Evolutionary conservation across 1,284 basidiomycete species (phyloP), one percentile per base, ranked within the genome.

Genomic region (Trichosporon coremiiforme): DNA sequence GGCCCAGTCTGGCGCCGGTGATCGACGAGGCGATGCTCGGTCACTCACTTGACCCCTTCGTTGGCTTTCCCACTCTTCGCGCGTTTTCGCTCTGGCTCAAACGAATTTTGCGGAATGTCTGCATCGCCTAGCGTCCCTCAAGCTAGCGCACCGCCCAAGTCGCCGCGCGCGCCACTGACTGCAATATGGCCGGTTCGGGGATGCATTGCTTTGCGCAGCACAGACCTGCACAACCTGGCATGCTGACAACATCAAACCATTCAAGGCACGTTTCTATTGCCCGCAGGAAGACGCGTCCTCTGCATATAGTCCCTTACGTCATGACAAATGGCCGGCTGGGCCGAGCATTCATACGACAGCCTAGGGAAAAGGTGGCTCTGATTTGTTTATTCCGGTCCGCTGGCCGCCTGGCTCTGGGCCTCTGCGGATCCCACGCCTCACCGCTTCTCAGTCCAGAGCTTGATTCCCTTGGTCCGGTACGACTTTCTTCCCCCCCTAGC

Each of bases 1-100:
- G 20, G 6, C 45, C 47, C 2, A 15, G 47, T 22, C 47, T 22
- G 47, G 8, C 20, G 20, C 47, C 20, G 20, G 17, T 53, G 47
- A 53, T 53, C 47, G 47, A 53, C 47, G 47, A 53, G 47, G 47
- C 47, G 20, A 12, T 53, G 47, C 47, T 53, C 47, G 47, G 47
- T 53, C 47, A 53, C 47, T 53, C 47, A 53, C 20, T 22, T 6
- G 47, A 22, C 9, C 47, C n/a, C 47, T 53, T 22, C n/a, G 8
- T 22, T 5, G 47, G n/a, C 4, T 53, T 4, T 20, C 47, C 20
- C 5, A 22, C 47, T 20, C 47, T n/a, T 47, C 4, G 45, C 45
- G 17, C 45, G 45, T 17, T 20, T 47, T n/a, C 45, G 33, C 33
- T 33, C 4, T 33, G 33, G 15, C 45, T 47, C 20, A 1, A 22